Conservation (phyloP, 2,329 filamentous ascomycete genomes). For the Monosporascus sp. region DNA sequence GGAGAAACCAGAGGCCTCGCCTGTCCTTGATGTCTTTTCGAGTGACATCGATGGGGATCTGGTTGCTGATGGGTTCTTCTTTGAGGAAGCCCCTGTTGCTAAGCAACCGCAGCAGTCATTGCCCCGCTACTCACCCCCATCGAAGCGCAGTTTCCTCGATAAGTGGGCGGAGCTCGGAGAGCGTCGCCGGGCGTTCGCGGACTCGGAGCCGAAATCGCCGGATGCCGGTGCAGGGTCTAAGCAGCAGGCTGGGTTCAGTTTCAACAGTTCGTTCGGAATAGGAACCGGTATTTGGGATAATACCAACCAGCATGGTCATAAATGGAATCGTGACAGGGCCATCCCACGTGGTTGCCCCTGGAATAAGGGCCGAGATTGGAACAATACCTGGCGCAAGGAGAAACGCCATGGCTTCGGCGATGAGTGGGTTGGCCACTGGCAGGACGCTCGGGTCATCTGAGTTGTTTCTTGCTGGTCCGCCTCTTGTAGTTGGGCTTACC, state of each 20-base stretch:
- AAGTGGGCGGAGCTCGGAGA: constrained; percentile 90
- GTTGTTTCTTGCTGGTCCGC: constrained; percentile 29
- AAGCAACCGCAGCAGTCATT: constrained; percentile 30
- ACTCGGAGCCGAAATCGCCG: constrained; percentile 47
- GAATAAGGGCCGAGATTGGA: constrained; percentile 55
- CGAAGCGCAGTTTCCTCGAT: constrained; percentile 62
- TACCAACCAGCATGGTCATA: constrained; percentile 28
- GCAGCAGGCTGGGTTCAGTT: constrained; percentile 34
- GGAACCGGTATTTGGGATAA: constrained; percentile 43
- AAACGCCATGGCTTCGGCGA: constrained; percentile 65
- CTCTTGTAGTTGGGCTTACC: constrained; percentile 58
- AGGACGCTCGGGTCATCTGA: constrained; percentile 43
- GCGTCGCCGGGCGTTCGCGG: constrained; percentile 64
- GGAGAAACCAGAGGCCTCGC: constrained; percentile 34
- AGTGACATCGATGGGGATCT: constrained; percentile 59
- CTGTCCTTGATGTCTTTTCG: constrained; percentile 31
- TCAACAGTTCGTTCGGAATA: constrained; percentile 31
- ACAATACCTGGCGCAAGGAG: constrained; percentile 54
- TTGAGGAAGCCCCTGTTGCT: constrained; percentile 55
- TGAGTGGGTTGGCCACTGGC: constrained; percentile 94
- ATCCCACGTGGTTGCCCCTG: constrained; percentile 47
- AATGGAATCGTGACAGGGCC: constrained; percentile 41
- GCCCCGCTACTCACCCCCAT: constrained; percentile 58
- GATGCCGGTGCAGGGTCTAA: constrained; percentile 38
- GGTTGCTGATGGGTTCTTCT: constrained; percentile 66